Base-by-base conservation (phyloP, 768 basidiomycete species). In the Boletellus sp. region DNA sequence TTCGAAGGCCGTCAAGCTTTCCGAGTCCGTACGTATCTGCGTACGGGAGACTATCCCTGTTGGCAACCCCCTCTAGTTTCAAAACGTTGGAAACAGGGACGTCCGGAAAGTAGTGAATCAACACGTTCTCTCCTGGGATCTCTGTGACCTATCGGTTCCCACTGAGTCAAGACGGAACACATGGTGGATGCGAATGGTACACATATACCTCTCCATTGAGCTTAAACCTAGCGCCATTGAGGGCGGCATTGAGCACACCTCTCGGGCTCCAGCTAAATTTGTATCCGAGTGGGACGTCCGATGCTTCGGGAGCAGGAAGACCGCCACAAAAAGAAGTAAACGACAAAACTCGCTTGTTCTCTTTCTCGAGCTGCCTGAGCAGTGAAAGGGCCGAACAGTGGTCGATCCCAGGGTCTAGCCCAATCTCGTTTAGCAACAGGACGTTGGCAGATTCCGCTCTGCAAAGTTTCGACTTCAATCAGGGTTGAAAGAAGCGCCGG, bases 321-420 rank as follows among this genome's bases (percentile, higher is more conserved):
- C 94, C 94, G 1, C 94, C 94, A 48, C 94, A 97, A 75, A 94
- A 94, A 1, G 90, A 93, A 1, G 81, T 81, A 65, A 95, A 96
- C 0, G 87, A 85, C 0, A 77, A 61, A 10, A 92, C 74, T 13
- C 71, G 65, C 64, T 82, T 85, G 19, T 74, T 75, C 56, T 80
- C 67, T 9, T 67, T 59, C 33, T 73, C 73, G 3, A 87, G 68
- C 23, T 73, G 70, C 19, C 73, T 69, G 26, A 94, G 67, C 15
- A 95, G 72, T 0, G 83, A 78, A 59, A 91, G 78, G 0, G 92
- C 93, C 11, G 89, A 90, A 65, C 88, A 85, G 61, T 94, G 91
- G 66, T 94, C 91, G 47, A 94, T 84, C 2, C 91, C 92, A 0
- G 92, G 91, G 63, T 94, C 92, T 1, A 94, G 74, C 1, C 90